These are phyloP conservation scores for Strigomonas culicis DNA, from an alignment of 208 protist species.

Conservation along the genomic window DNA sequence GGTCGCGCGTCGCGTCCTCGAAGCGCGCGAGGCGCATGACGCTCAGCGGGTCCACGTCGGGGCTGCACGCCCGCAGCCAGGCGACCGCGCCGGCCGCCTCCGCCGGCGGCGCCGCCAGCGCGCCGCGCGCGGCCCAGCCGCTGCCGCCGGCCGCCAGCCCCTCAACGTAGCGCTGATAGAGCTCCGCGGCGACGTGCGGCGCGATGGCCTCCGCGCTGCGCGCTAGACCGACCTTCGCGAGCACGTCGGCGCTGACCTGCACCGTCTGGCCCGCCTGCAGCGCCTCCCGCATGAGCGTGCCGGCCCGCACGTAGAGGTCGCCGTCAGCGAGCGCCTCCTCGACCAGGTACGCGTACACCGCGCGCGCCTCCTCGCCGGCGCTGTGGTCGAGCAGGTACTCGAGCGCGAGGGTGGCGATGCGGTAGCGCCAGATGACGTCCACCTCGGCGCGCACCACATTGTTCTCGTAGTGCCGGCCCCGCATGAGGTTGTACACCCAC, in stretches of 20 bases:
- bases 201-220: constrained; percentile 53
- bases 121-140: constrained; percentile 15
- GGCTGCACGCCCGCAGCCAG: constrained; percentile 57
- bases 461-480: constrained; percentile 84
- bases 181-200: constrained; percentile 62
- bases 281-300: constrained; percentile 68
- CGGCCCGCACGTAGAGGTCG: constrained; percentile 78
- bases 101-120: constrained; percentile 11
- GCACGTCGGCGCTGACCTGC: constrained; percentile 19
- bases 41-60: constrained; percentile 58
- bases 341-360: constrained; percentile 72
- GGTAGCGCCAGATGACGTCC: constrained; percentile 79
- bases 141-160: constrained; percentile 4
- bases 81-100: constrained; percentile 21
- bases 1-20: constrained; percentile 38
- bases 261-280: constrained; percentile 70
- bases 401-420: constrained; percentile 60
- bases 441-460: constrained; percentile 72
- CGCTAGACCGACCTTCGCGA: constrained; percentile 42
- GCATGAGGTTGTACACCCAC: constrained; percentile 89
- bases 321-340: constrained; percentile 55
- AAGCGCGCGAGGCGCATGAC: constrained; percentile 81
- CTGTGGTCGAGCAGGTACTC: constrained; percentile 72
- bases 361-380: constrained; percentile 62
- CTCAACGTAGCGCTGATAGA: constrained; percentile 53